These are phyloP conservation scores for Backusella australiensis DNA, from an alignment of 192 early-diverging fungal genomes.

Conservation along the genomic window DNA sequence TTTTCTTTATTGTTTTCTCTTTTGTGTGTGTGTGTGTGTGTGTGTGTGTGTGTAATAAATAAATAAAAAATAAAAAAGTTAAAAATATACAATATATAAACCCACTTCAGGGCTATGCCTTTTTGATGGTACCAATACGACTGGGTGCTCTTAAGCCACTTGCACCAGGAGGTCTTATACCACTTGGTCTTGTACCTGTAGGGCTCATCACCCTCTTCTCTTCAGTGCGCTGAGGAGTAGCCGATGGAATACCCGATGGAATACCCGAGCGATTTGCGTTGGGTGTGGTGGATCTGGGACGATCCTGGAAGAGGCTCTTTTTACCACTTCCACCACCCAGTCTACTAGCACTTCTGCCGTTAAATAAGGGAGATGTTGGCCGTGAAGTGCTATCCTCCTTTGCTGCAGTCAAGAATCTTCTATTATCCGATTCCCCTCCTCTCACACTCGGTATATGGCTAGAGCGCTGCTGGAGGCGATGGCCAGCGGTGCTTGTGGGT, in stretches of 20 bases:
- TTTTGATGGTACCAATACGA: slow-evolving; percentile 10
- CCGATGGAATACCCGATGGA: not conserved
- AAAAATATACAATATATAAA: not conserved
- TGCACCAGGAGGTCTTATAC: slow-evolving; percentile 7
- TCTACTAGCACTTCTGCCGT: not conserved
- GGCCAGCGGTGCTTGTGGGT: not conserved
- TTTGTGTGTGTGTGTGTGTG: too few relatives aligned
- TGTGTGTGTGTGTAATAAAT: not conserved
- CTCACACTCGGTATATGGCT: slow-evolving; percentile 26
- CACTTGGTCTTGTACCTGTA: not conserved
- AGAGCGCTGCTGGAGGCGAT: slow-evolving; percentile 9
- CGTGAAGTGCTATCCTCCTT: not conserved
- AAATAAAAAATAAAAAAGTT: not conserved
- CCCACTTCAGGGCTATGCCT: not conserved
- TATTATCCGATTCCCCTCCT: not conserved
- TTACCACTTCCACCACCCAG: not conserved
- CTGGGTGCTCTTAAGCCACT: not conserved
- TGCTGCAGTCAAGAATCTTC: not conserved
- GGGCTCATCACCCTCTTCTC: slow-evolving; percentile 11
- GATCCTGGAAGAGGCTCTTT: not conserved
- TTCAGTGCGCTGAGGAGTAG: not conserved
- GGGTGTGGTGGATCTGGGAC: not conserved
- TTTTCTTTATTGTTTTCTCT: not conserved
- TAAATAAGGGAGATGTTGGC: not conserved
- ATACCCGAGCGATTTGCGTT: not conserved